Conservation (phyloP, 1,284 basidiomycete species). For the Ceratobasidium sp. region DNA sequence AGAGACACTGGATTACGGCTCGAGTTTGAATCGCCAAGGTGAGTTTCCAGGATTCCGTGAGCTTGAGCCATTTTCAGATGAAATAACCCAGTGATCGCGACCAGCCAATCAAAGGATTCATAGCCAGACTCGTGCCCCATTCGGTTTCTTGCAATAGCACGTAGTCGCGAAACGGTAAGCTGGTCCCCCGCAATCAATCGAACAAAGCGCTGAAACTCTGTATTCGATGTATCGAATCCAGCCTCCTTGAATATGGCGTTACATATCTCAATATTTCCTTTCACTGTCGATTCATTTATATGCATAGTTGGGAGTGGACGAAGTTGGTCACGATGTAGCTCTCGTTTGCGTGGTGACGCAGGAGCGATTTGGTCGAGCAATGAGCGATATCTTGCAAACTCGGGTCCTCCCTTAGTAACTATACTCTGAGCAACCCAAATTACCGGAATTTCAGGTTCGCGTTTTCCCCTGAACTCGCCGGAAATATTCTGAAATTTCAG, state of each 20-base stretch:
- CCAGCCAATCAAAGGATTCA: constrained; percentile 49
- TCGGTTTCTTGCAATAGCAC: constrained; percentile 51
- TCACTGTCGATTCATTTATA: constrained; percentile 56
- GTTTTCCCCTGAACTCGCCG: too few species aligned
- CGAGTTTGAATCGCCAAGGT: constrained; percentile 52
- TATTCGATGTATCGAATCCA: constrained; percentile 42
- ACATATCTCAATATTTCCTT: constrained; percentile 55
- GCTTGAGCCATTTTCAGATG: constrained; percentile 56
- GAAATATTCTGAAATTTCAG: too few species aligned
- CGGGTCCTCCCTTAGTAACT: constrained; percentile 50
- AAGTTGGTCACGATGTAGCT: constrained; percentile 52
- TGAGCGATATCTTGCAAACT: constrained; percentile 50
- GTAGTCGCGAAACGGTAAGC: constrained; percentile 55
- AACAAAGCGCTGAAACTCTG: constrained; percentile 45
- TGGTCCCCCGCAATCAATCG: constrained; percentile 56
- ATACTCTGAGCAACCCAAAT: too few species aligned
- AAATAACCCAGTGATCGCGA: constrained; percentile 56
- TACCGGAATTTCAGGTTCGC: too few species aligned
- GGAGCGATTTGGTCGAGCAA: constrained; percentile 49
- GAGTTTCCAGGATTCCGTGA: constrained; percentile 52
- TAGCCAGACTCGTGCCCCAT: constrained; percentile 54
- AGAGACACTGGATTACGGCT: constrained; percentile 54
- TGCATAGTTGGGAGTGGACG: constrained; percentile 54
- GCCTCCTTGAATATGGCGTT: constrained; percentile 52
- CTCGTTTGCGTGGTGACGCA: constrained; percentile 50